Evolutionary conservation across 495 filamentous ascomycete genomes (phyloP).

Genomic region (Talaromyces borbonicus): DNA sequence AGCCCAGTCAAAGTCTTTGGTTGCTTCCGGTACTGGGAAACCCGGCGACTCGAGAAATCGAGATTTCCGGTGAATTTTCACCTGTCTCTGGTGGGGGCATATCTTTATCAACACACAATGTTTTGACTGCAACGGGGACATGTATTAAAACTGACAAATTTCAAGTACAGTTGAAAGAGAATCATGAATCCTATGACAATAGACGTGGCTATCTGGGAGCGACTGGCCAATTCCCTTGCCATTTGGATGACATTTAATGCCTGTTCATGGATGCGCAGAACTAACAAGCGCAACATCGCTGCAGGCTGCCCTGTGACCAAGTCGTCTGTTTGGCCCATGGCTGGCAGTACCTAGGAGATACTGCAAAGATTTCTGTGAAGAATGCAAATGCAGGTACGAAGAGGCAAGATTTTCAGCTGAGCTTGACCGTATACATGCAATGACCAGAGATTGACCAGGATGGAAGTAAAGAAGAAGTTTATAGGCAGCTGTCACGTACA

Average conservation of each 20-base stretch:
- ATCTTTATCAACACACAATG: too few species aligned
- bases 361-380: too few species aligned
- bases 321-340: background rate
- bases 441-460: too few species aligned
- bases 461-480: too few species aligned
- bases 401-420: too few species aligned
- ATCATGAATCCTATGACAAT: background rate
- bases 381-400: too few species aligned
- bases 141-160: background rate
- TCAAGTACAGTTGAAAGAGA: background rate
- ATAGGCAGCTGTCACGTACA: too few species aligned
- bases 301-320: background rate
- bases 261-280: background rate
- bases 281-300: background rate
- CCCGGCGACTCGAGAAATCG: constrained; percentile 9
- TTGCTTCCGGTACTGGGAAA: constrained; percentile 37
- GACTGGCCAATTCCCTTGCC: background rate
- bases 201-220: background rate
- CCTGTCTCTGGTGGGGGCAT: background rate
- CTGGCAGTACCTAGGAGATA: background rate
- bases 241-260: background rate
- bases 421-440: too few species aligned
- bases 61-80: background rate
- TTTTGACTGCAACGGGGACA: background rate
- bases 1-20: constrained; percentile 50